Evolutionary conservation across 495 filamentous ascomycete species (phyloP).

Genomic region (Penicillium tannophilum): DNA sequence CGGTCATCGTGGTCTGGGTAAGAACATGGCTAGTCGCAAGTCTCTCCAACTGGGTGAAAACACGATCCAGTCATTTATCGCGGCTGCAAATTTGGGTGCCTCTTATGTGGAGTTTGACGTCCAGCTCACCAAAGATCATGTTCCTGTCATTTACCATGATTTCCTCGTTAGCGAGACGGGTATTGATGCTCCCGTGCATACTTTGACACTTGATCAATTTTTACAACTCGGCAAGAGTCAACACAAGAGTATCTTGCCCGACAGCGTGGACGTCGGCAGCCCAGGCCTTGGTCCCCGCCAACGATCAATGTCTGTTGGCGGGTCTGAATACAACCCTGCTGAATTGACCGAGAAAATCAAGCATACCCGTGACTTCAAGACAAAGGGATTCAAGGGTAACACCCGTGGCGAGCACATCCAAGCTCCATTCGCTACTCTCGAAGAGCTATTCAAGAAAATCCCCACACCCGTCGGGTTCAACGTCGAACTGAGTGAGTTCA

Average conservation of each 20-base stretch:
- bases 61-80: constrained; percentile 91
- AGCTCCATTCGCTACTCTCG: constrained; percentile 89
- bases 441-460: constrained; percentile 87
- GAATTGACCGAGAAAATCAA: constrained; percentile 91
- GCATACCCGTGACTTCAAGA: constrained; percentile 92
- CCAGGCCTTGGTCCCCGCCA: constrained; percentile 31
- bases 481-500: constrained; percentile 82
- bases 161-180: constrained; percentile 98
- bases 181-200: constrained; percentile 95
- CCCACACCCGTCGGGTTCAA: constrained; percentile 88
- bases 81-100: constrained; percentile 90
- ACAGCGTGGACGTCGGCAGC: constrained; percentile 19
- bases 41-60: constrained; percentile 96
- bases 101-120: constrained; percentile 95
- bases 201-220: constrained; percentile 90
- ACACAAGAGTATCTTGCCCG: constrained; percentile 19
- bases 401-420: constrained; percentile 92
- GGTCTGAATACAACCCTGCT: constrained; percentile 51
- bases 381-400: constrained; percentile 93
- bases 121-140: constrained; percentile 96
- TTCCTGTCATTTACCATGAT: constrained; percentile 98
- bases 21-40: constrained; percentile 79
- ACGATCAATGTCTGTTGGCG: constrained; percentile 61
- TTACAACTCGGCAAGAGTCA: constrained; percentile 70
- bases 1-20: constrained; percentile 88